Base-by-base conservation (phyloP, 2,329 filamentous ascomycete genomes). In the Scedosporium boydii region DNA sequence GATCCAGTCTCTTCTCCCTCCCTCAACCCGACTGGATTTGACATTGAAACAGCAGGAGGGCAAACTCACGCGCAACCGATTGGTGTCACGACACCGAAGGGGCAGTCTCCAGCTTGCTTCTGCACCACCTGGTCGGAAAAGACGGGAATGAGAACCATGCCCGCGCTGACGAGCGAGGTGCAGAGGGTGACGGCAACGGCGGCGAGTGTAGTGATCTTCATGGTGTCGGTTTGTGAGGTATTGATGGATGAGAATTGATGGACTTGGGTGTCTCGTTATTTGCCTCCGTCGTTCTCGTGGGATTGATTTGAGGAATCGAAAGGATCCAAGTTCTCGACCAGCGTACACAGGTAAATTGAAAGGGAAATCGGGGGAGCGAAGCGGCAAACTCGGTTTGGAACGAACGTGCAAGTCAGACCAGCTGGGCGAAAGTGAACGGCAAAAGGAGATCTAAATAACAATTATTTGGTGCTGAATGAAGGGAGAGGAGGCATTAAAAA, bases 81-180 rank as follows among this genome's bases (percentile, higher is more conserved):
- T 4, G 83, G 81, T 38, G 83, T 85, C 4, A 78, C 76, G 18
- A 82, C 80, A 41, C 83, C 83, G 67, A 80, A 83, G 67, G 78
- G 81, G 69, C 83, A 86, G 69, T 86, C 83, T 29, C 77, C 79
- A 2, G 68, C 42, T 16, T 58, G 62, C 18, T 76, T 80, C 29
- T 73, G 68, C n/a, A 85, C 78, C 41, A 85, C 74, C 70, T 84
- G 82, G 65, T 84, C 72, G 23, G 69, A 64, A 51, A 70, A 72
- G 66, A 85, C 77, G 59, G 82, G 82, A 3, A 80, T 83, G 69
- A 82, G 79, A 69, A 86, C 80, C 58, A 85, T 76, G 62, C 78
- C 82, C 29, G 82, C 83, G 65, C 73, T 78, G 68, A 70, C 80
- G 59, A 82, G 68, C 3, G 80, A 78, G 68, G 75, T 75, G 61